These are phyloP conservation scores for Aspergillus heteromorphus DNA, from an alignment of 495 filamentous ascomycete species.

Conservation along the genomic window DNA sequence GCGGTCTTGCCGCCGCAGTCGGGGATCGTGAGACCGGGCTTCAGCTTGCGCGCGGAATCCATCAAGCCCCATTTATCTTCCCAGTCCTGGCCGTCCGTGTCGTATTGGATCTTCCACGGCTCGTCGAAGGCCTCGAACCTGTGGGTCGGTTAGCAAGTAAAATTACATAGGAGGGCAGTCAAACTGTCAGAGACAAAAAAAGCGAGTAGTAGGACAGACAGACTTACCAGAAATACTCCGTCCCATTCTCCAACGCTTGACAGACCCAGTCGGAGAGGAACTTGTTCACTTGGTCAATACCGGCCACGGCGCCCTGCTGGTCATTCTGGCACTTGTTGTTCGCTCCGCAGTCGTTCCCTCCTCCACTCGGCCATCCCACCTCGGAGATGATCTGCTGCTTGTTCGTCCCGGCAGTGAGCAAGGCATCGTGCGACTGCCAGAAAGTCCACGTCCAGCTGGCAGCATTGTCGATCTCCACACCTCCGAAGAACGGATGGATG, in stretches of 20 bases:
- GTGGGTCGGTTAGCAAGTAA: not conserved
- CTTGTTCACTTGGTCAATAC: slow-evolving; percentile 75
- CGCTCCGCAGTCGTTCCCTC: slow-evolving; percentile 72
- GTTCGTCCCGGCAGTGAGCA: slow-evolving; percentile 49
- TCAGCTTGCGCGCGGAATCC: slow-evolving; percentile 80
- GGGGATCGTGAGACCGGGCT: slow-evolving; percentile 79
- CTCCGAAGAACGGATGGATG: slow-evolving; percentile 94
- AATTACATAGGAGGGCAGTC: too few relatives aligned
- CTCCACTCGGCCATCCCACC: slow-evolving; percentile 85
- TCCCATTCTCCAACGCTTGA: slow-evolving; percentile 67
- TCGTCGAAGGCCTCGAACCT: slow-evolving; percentile 93
- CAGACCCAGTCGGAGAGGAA: slow-evolving; percentile 89
- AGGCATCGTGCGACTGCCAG: slow-evolving; percentile 63
- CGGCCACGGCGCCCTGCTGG: slow-evolving; percentile 63
- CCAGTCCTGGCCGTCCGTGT: slow-evolving; percentile 69
- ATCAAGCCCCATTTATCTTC: slow-evolving; percentile 96
- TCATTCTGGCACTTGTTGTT: slow-evolving; percentile 46
- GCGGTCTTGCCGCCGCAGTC: slow-evolving; percentile 77
- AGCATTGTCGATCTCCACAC: slow-evolving; percentile 61
- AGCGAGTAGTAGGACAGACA: too few relatives aligned
- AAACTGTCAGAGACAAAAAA: not conserved
- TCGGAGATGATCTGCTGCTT: slow-evolving; percentile 75
- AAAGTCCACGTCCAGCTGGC: slow-evolving; percentile 81
- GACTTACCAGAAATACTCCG: slow-evolving; percentile 85
- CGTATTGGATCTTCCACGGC: slow-evolving; percentile 81